phyloP scores from a whole-genome alignment of 768 basidiomycete genomes.

The Leucosporidium scottii region DNA sequence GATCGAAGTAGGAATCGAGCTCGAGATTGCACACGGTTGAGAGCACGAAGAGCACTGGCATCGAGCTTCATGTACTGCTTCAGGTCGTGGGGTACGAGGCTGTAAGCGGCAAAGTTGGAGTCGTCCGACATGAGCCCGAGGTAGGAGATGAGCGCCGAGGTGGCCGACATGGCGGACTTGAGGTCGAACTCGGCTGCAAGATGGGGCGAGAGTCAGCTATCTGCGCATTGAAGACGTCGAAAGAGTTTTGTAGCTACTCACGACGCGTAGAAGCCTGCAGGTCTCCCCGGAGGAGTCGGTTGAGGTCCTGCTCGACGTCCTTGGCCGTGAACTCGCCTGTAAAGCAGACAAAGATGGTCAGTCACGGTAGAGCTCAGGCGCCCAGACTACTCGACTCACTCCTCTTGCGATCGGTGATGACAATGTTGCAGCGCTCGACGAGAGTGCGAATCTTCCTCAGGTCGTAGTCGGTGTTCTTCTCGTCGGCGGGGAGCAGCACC shows the following conservation, averaged over 20 bases:
- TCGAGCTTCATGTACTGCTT: slow-evolving; percentile 93
- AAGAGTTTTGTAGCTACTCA: slow-evolving; percentile 9
- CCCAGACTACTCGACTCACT: slow-evolving; percentile 49
- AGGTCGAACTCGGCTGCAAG: slow-evolving; percentile 66
- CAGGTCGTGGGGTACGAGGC: slow-evolving; percentile 77
- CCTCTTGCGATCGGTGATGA: slow-evolving; percentile 81
- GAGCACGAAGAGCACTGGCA: slow-evolving; percentile 82
- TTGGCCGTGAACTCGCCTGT: slow-evolving; percentile 76
- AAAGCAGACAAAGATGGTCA: background rate
- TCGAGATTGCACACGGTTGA: slow-evolving; percentile 52
- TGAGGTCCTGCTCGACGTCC: slow-evolving; percentile 71
- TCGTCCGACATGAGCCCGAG: slow-evolving; percentile 70
- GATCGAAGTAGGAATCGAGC: background rate
- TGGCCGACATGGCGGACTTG: slow-evolving; percentile 67
- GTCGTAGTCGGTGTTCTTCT: slow-evolving; percentile 59
- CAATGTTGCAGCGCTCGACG: slow-evolving; percentile 81
- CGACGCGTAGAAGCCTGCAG: slow-evolving; percentile 46
- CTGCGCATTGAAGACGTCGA: background rate
- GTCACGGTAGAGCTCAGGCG: background rate
- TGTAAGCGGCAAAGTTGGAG: slow-evolving; percentile 71
- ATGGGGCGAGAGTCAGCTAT: background rate
- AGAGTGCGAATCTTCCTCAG: slow-evolving; percentile 65
- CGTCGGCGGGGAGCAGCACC: slow-evolving; percentile 59
- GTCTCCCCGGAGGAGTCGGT: slow-evolving; percentile 56
- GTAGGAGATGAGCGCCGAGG: slow-evolving; percentile 74